phyloP scores from a whole-genome alignment of 2,329 filamentous ascomycete genomes.

The Venturia effusa region DNA sequence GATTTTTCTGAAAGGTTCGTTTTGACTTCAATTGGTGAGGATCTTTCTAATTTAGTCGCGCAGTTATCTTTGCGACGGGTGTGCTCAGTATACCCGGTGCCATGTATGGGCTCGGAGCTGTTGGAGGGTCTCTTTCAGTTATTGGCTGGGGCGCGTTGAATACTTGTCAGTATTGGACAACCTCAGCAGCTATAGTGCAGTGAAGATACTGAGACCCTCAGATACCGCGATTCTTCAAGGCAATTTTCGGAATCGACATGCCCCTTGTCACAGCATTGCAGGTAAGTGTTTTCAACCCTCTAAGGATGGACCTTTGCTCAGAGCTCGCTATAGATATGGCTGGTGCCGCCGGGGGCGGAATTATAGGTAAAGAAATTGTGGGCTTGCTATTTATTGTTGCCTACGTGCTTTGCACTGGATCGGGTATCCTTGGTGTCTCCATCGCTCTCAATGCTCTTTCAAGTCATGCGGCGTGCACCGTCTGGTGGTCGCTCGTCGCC shows the following conservation, averaged over 20 bases:
- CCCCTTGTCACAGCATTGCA: slow-evolving; percentile 41
- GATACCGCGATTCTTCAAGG: slow-evolving; percentile 39
- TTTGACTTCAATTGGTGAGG: not conserved
- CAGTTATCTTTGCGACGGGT: slow-evolving; percentile 39
- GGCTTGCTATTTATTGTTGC: slow-evolving; percentile 47
- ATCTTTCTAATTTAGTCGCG: not conserved
- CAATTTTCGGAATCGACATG: slow-evolving; percentile 40
- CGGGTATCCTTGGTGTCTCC: slow-evolving; percentile 48
- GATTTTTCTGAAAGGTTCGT: slow-evolving; percentile 40
- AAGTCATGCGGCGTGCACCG: slow-evolving; percentile 47
- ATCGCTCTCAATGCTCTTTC: slow-evolving; percentile 51
- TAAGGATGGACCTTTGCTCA: slow-evolving; percentile 38
- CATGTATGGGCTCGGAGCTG: slow-evolving; percentile 37
- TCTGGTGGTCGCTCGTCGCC: slow-evolving; percentile 45
- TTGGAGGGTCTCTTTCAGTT: slow-evolving; percentile 37
- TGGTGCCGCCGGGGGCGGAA: slow-evolving; percentile 39
- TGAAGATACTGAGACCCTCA: slow-evolving; percentile 8
- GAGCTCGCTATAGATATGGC: slow-evolving; percentile 40
- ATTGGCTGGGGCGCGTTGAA: slow-evolving; percentile 39
- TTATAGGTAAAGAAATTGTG: slow-evolving; percentile 40
- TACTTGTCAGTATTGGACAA: slow-evolving; percentile 25
- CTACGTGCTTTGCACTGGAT: slow-evolving; percentile 45
- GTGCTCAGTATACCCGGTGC: slow-evolving; percentile 33
- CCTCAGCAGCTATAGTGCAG: not conserved
- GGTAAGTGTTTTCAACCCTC: not conserved